Percentiles rank a stretch among this genome's conserved stretches.
Conservation (phyloP, 441 rosid genomes). For the Syzygium malaccense region DNA sequence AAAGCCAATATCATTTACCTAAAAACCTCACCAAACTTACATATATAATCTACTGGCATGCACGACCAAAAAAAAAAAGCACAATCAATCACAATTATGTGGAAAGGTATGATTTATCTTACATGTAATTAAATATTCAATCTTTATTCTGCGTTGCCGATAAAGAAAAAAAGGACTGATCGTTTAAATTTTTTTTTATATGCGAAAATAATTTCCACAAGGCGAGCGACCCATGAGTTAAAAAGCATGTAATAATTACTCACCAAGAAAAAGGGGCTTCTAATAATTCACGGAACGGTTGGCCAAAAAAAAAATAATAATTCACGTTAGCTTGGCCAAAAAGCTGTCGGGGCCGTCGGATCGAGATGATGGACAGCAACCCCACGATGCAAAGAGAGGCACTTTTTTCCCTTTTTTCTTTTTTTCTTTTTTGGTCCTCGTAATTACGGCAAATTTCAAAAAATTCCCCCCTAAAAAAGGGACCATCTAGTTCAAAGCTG, state of each 20-base stretch:
- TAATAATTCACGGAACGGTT: background rate
- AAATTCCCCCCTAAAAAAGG: background rate
- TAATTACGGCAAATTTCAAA: background rate
- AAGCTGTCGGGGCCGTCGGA: background rate
- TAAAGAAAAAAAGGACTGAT: too few relatives aligned
- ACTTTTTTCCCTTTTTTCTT: accelerated
- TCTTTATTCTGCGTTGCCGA: background rate
- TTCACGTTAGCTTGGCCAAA: background rate
- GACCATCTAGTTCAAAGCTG: background rate
- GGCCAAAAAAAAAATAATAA: background rate
- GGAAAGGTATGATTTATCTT: too few relatives aligned
- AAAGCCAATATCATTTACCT: background rate
- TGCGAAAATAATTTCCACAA: background rate
- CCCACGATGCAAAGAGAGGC: background rate
- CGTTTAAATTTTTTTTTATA: background rate
- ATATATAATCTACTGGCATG: background rate
- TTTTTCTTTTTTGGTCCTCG: background rate
- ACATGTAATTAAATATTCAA: background rate
- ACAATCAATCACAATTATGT: background rate
- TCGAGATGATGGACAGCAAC: background rate
- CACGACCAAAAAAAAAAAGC: background rate
- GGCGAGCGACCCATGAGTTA: background rate
- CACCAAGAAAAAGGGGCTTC: background rate
- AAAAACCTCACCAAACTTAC: background rate
- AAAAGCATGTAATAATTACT: background rate